phyloP scores from a whole-genome alignment of 257 asterid species.

The Coffea eugenioides region DNA sequence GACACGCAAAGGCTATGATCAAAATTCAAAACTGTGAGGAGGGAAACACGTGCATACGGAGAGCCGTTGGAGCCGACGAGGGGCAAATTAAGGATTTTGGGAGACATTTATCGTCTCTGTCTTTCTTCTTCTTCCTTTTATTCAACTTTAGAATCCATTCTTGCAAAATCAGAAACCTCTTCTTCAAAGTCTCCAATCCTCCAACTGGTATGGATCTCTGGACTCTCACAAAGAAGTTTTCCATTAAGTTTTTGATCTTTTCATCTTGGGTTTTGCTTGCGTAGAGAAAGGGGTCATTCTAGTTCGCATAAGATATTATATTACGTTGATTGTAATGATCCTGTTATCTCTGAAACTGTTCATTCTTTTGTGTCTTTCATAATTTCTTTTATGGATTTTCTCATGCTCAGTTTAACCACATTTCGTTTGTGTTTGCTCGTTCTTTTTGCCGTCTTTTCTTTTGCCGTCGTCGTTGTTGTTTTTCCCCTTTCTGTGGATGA shows the following conservation, averaged over 20 bases:
- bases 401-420: neutral
- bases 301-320: no score
- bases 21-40: slow-evolving; percentile 20
- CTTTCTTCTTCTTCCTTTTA: neutral
- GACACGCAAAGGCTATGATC: no score
- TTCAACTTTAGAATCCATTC: neutral
- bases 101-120: neutral
- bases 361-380: no score
- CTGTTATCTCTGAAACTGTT: no score
- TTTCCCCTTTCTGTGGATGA: neutral
- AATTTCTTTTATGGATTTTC: no score
- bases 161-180: neutral
- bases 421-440: no score
- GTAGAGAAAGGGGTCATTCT: no score
- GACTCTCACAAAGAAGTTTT: neutral
- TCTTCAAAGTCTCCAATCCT: neutral
- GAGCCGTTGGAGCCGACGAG: neutral
- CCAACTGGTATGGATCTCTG: neutral
- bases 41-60: slow-evolving; percentile 18
- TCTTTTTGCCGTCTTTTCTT: no score
- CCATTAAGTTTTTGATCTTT: no score
- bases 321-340: no score
- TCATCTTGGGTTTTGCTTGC: no score
- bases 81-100: neutral
- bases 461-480: neutral